Base-by-base conservation (phyloP, 495 filamentous ascomycete species). In the Podospora pseudopauciseta region DNA sequence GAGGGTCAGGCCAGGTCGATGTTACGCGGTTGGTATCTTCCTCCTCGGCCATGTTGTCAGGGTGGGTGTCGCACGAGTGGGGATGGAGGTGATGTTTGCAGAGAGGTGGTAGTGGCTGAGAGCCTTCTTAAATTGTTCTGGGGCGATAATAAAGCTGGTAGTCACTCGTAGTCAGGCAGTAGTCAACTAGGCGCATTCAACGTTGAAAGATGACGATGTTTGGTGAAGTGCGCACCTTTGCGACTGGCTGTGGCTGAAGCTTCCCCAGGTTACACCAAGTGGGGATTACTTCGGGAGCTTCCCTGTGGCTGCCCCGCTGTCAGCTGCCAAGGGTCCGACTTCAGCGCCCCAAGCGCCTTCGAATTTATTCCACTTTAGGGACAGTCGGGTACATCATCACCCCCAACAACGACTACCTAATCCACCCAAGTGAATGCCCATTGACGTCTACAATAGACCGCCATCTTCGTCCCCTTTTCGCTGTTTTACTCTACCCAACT, bases 1-100 rank as follows among this genome's bases (percentile, higher is more conserved):
- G 95, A 4, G 95, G 95, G 18, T 90, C 85, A 19, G 95, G 94
- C 79, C 93, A 83, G 26, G 80, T 78, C 9, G 79, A 73, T n/a
- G 79, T 75, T 11, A 77, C 74, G 53, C 75, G 74, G 11, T 71
- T 70, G 30, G 78, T 71, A 58, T 82, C 79, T 39, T 84, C 79
- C 56, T 78, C 74, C 16, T 60, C 61, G 27, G 71, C 77, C 81
- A 83, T 83, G 23, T 55, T 69, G 55, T 23, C 23, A 23, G 23
- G 23, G 18, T 7, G 54, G 18, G 6, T 39, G 34, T 39, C 2
- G 34, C 34, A 39, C 4, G 30, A 32, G 30, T 32, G 7, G 7
- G 7, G 30, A 32, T 32, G 30, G 30, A 32, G 30, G 30, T 32
- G 30, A 6, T 32, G 30, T 32, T 32, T 4, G 4, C 30, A 32